Conservation (phyloP, 768 basidiomycete species). For the Trametes maxima region DNA sequence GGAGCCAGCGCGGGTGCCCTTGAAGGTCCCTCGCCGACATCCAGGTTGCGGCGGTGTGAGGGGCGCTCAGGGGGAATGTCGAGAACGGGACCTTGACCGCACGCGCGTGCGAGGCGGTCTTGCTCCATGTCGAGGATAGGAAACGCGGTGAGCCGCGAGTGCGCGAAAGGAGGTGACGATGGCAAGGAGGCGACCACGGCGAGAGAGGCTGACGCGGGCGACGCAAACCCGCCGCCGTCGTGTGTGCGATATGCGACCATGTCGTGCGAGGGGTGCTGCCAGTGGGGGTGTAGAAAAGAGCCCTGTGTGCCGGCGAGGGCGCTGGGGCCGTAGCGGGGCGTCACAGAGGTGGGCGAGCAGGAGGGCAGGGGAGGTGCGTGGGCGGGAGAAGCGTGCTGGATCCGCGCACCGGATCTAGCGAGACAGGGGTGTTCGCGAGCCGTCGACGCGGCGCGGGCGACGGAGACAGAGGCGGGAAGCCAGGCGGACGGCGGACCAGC, state of each 20-base stretch:
- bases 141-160: slow-evolving; percentile 18
- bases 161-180: slow-evolving; percentile 2
- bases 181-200: slow-evolving; percentile 3
- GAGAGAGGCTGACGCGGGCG: slow-evolving; percentile 8
- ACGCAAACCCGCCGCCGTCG: background rate
- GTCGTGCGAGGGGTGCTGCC: background rate
- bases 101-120: slow-evolving; percentile 26
- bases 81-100: slow-evolving; percentile 17
- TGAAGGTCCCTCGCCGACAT: too few species aligned
- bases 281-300: background rate
- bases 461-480: slow-evolving; percentile 5
- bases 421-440: slow-evolving; percentile 9
- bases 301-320: background rate
- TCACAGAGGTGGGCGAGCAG: slow-evolving; percentile 10
- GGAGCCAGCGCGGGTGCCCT: background rate
- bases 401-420: slow-evolving; percentile 6
- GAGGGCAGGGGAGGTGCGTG: background rate
- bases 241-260: background rate
- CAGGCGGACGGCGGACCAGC: background rate
- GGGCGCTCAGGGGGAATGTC: background rate
- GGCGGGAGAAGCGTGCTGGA: background rate
- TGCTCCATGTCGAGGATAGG: slow-evolving; percentile 17
- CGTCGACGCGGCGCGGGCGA: background rate
- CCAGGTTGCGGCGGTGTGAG: too few species aligned
- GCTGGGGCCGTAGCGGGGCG: background rate